A percentile compares a stretch with the other conserved stretches of the same genome.
Evolutionary conservation across 2,329 filamentous ascomycete species (phyloP).

Genomic region (Aspergillus proliferans): DNA sequence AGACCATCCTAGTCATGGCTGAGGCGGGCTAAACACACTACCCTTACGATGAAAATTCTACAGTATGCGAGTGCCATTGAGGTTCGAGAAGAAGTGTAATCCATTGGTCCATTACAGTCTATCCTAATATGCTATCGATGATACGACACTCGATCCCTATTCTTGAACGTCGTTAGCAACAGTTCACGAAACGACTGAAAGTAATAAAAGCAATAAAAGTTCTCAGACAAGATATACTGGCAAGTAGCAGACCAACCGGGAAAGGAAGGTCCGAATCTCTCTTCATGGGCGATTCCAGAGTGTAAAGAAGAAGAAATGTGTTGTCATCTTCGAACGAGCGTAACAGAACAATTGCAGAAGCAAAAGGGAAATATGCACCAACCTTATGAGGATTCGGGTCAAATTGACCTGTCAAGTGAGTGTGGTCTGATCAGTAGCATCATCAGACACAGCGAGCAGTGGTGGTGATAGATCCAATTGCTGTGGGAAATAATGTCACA

Average conservation of each 20-base stretch:
- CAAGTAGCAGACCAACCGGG: conserved; percentile 64
- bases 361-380: conserved; percentile 12
- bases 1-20: no score
- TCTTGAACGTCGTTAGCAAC: background rate
- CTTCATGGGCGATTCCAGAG: conserved; percentile 62
- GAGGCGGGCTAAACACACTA: background rate
- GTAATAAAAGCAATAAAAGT: conserved; percentile 2
- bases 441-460: background rate
- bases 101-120: background rate
- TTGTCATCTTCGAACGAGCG: conserved; percentile 53
- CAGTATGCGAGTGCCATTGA: background rate
- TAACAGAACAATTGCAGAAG: conserved; percentile 5
- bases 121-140: background rate
- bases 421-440: background rate
- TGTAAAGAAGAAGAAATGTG: conserved; percentile 55
- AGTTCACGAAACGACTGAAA: background rate
- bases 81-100: background rate
- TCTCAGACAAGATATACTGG: conserved; percentile 65
- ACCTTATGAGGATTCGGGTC: conserved; percentile 13
- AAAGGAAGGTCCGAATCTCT: conserved; percentile 56
- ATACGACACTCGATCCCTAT: background rate
- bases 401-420: background rate
- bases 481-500: background rate
- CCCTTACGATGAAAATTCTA: background rate
- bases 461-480: background rate